Evolutionary conservation across 2,329 filamentous ascomycete species (phyloP).

Genomic region (Colletotrichum sp.): DNA sequence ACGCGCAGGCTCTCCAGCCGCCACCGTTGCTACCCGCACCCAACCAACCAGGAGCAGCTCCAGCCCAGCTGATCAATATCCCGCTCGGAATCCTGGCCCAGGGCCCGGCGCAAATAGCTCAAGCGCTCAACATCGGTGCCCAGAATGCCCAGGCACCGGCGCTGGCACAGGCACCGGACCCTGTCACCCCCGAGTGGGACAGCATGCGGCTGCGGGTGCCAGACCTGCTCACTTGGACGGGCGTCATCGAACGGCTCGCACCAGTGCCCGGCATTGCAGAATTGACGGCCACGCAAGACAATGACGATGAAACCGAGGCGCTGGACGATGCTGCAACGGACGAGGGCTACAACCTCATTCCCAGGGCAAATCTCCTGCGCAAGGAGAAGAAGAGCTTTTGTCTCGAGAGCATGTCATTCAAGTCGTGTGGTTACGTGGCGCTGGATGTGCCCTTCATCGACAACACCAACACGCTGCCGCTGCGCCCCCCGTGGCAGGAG

Average conservation of each 20-base stretch:
- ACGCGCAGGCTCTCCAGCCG: background rate
- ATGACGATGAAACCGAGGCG: background rate
- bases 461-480: conserved; percentile 37
- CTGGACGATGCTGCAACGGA: background rate
- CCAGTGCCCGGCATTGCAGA: conserved; percentile 37
- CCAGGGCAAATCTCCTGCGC: conserved; percentile 23
- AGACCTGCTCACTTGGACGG: conserved; percentile 42
- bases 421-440: conserved; percentile 66
- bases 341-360: conserved; percentile 25
- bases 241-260: conserved; percentile 47
- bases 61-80: background rate
- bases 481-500: conserved; percentile 17
- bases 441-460: conserved; percentile 42
- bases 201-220: conserved; percentile 25
- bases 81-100: background rate
- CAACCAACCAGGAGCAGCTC: background rate
- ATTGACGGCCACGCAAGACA: background rate
- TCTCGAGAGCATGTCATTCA: conserved; percentile 52
- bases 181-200: background rate
- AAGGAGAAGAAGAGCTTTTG: conserved; percentile 32
- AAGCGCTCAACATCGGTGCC: background rate
- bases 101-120: background rate
- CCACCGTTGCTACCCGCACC: conserved; percentile 7
- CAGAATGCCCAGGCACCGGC: background rate
- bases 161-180: background rate